A percentile compares a stretch with the other conserved stretches of the same genome.
Evolutionary conservation across 805 yeast genomes (phyloP).

Genomic region (Barnettozyma californica): DNA sequence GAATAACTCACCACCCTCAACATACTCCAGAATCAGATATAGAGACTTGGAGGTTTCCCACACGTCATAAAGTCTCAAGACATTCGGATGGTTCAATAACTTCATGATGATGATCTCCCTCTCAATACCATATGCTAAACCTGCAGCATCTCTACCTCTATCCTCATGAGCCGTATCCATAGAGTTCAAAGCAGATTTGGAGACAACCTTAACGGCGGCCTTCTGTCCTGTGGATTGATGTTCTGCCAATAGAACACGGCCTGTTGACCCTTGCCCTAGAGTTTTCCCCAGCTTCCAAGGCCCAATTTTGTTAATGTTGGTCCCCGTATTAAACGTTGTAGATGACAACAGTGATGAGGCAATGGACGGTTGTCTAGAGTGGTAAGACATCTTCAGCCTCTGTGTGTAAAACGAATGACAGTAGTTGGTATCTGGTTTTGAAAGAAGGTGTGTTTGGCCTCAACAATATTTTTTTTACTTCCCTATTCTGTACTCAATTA

Average conservation of each 20-base stretch:
- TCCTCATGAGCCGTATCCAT: conserved; percentile 29
- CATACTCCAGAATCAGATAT: conserved; percentile 72
- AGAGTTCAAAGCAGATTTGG: conserved; percentile 50
- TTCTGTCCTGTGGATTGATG: conserved; percentile 64
- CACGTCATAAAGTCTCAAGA: conserved; percentile 89
- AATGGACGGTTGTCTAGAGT: conserved; percentile 54
- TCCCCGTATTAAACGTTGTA: conserved; percentile 39
- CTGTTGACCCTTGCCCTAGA: conserved; percentile 79
- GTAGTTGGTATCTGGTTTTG: conserved; percentile 5
- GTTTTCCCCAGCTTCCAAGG: conserved; percentile 83
- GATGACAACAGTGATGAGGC: conserved; percentile 49
- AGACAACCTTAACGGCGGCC: conserved; percentile 81
- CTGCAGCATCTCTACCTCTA: conserved; percentile 43
- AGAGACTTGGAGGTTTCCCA: conserved; percentile 96
- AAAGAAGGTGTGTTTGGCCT: neutral
- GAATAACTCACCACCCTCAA: conserved; percentile 84
- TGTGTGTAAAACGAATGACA: conserved; percentile 6
- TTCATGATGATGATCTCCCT: conserved; percentile 97
- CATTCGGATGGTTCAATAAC: conserved; percentile 87
- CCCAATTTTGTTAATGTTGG: conserved; percentile 46
- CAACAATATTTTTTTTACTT: neutral
- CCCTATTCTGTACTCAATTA: neutral
- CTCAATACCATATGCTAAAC: conserved; percentile 92
- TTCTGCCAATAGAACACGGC: conserved; percentile 71
- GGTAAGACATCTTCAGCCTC: conserved; percentile 26